Percentiles rank a stretch among this genome's conserved stretches.
Evolutionary conservation across 306 rosid genomes (phyloP).

Genomic region (Cucurbita ficifolia): DNA sequence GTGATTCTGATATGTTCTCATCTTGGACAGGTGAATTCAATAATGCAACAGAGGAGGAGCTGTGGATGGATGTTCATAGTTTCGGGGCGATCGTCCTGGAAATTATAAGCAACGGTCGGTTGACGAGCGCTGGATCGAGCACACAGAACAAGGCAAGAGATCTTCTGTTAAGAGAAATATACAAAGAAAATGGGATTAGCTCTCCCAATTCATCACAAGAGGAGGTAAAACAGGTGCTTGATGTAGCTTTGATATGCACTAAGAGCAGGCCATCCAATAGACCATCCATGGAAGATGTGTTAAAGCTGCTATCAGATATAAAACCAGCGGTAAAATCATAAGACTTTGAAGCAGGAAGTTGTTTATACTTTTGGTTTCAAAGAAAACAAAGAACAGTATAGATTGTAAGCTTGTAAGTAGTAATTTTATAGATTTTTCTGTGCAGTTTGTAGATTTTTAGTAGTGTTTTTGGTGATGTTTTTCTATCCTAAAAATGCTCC

Average conservation of each 20-base stretch:
- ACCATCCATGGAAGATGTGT: constrained; percentile 61
- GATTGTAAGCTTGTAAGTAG: constrained; percentile 19
- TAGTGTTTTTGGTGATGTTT: constrained; percentile 4
- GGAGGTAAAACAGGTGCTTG: constrained; percentile 40
- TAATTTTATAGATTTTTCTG: constrained; percentile 12
- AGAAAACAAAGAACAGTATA: neutral
- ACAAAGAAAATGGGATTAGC: constrained; percentile 35
- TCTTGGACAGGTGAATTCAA: constrained; percentile 32
- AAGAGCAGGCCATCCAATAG: constrained; percentile 40
- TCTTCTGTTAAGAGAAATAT: constrained; percentile 43
- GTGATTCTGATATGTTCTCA: neutral
- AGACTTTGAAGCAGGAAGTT: constrained; percentile 16
- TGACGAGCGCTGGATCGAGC: constrained; percentile 39
- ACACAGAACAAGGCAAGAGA: constrained; percentile 43
- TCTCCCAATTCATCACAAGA: constrained; percentile 35
- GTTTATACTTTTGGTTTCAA: constrained; percentile 13
- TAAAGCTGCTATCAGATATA: constrained; percentile 51
- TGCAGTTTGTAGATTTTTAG: constrained; percentile 23
- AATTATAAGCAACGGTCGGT: constrained; percentile 45
- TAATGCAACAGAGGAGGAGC: constrained; percentile 44
- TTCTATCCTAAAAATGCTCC: neutral
- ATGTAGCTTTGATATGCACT: constrained; percentile 63
- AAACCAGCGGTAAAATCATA: constrained; percentile 19
- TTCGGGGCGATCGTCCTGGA: constrained; percentile 64
- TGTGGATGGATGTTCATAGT: constrained; percentile 49